These are phyloP conservation scores for Dryadomyces sulphureus DNA, from an alignment of 2,329 filamentous ascomycete genomes.

Conservation along the genomic window DNA sequence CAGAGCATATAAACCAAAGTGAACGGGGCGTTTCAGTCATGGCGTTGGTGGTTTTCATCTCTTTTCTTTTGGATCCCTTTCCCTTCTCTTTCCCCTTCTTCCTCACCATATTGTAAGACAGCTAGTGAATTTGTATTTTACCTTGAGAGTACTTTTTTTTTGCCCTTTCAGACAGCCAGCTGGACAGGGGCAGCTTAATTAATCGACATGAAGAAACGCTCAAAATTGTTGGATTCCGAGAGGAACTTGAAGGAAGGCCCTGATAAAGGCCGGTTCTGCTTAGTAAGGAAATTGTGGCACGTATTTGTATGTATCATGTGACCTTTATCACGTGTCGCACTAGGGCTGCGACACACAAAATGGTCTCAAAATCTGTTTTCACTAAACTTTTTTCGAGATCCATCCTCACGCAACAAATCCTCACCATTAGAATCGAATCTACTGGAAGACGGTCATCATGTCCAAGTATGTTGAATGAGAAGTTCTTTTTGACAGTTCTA, in stretches of 20 bases:
- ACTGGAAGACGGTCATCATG: constrained; percentile 65
- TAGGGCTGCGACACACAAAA: too few species aligned
- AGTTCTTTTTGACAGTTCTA: constrained; percentile 22
- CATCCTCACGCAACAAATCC: constrained; percentile 12
- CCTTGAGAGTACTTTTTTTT: not conserved
- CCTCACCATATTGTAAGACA: not conserved
- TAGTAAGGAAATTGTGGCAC: too few species aligned
- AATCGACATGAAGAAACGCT: not conserved
- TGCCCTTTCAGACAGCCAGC: not conserved
- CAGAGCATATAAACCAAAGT: not conserved
- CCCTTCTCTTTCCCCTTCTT: not conserved
- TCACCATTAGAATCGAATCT: constrained; percentile 15
- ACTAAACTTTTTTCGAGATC: not conserved
- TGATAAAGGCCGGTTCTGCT: too few species aligned
- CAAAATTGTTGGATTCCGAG: not conserved
- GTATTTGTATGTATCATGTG: too few species aligned
- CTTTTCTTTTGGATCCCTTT: not conserved
- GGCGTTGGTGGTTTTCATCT: not conserved
- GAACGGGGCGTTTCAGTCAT: not conserved
- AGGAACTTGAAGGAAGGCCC: too few species aligned
- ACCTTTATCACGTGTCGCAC: too few species aligned
- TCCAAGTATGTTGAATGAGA: constrained; percentile 37
- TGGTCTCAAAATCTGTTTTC: too few species aligned
- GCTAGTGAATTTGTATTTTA: not conserved
- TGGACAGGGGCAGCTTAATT: not conserved